Evolutionary conservation across 208 protist species (phyloP).

Genomic region (Naegleria lovaniensis): DNA sequence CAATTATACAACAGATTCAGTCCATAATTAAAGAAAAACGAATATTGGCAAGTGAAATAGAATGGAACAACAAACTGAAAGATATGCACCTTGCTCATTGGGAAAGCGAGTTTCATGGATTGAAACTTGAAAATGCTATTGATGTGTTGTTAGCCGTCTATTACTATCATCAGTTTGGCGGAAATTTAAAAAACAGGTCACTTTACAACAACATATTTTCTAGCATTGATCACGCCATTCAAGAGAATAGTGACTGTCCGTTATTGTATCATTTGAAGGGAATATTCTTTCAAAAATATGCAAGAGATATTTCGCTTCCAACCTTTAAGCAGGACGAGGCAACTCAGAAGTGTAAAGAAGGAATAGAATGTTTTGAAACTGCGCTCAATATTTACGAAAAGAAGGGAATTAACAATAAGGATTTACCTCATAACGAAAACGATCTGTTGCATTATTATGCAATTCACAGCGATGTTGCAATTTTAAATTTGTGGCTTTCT

Average conservation of each 20-base stretch:
- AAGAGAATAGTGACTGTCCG: not conserved
- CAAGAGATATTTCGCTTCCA: not conserved
- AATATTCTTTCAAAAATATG: not conserved
- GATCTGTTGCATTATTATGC: not conserved
- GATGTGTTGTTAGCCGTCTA: not conserved
- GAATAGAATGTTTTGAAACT: not conserved
- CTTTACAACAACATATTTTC: not conserved
- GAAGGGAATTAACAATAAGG: not conserved
- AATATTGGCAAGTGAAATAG: not conserved
- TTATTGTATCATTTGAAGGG: not conserved
- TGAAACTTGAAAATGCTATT: not conserved
- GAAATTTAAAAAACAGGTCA: not conserved
- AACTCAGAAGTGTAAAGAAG: not conserved
- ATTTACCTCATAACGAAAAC: not conserved
- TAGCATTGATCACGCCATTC: not conserved
- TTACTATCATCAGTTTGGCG: conserved; percentile 10
- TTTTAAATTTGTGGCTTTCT: not conserved
- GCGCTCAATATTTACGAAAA: not conserved
- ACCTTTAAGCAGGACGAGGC: not conserved
- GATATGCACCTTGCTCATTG: not conserved
- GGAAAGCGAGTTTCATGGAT: not conserved
- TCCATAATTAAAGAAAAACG: not conserved
- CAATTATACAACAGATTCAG: not conserved
- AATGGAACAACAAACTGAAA: not conserved
- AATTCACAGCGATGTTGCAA: not conserved